Percentiles rank a stretch among this genome's conserved stretches.
These are phyloP conservation scores for Raphidocelis subcapitata DNA, from an alignment of 139 green algal species.

Conservation along the genomic window DNA sequence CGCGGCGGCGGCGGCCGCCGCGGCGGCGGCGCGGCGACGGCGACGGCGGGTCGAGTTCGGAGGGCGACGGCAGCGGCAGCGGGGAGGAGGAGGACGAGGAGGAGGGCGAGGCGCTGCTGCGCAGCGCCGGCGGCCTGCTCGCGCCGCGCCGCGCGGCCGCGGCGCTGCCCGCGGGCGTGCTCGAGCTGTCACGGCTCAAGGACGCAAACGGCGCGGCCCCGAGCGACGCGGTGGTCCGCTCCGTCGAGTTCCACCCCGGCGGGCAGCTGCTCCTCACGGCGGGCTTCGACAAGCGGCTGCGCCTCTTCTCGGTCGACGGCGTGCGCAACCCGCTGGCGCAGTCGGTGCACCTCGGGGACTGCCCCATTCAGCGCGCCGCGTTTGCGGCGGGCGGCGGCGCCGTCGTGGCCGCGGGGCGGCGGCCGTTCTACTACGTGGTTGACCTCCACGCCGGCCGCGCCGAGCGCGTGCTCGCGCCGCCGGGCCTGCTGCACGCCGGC, in stretches of 20 bases:
- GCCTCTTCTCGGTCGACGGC: constrained; percentile 89
- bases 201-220: constrained; percentile 75
- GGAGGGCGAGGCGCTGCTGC: constrained; percentile 26
- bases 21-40: neutral
- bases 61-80: no score
- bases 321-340: constrained; percentile 82
- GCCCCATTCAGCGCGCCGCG: constrained; percentile 78
- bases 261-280: constrained; percentile 88
- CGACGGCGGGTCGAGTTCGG: neutral
- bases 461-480: constrained; percentile 61
- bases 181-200: constrained; percentile 73
- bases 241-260: constrained; percentile 81
- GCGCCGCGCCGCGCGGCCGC: constrained; percentile 7
- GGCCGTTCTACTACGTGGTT: constrained; percentile 86
- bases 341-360: constrained; percentile 80
- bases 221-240: constrained; percentile 60
- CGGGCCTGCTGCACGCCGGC: neutral
- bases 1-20: neutral
- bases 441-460: constrained; percentile 67
- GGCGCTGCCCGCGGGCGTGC: constrained; percentile 9
- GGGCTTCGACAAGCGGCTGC: constrained; percentile 82
- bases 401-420: constrained; percentile 68
- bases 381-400: constrained; percentile 66
- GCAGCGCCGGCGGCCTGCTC: constrained; percentile 37
- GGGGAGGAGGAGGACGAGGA: constrained; percentile 21